Evolutionary conservation across 169 alveolate species (phyloP), one percentile per base, ranked within the genome.

Genomic region (Eimeria acervulina): DNA sequence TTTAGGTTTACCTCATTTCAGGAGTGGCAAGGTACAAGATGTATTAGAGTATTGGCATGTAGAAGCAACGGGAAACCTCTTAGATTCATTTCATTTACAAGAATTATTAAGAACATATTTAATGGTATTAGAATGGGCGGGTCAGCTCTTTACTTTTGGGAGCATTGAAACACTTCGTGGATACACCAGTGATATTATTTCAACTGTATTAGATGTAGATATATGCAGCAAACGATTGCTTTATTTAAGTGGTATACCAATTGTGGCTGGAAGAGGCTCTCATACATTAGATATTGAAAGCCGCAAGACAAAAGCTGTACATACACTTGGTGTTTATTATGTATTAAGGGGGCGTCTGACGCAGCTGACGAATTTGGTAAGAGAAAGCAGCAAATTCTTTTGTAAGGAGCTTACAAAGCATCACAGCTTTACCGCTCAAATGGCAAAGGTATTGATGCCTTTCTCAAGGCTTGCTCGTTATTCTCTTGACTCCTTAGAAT

Each of bases 1-100:
- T 13, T 61, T 80, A 26, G 68, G 51, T 15, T 5, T 80, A 33
- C 90, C 90, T 1, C 90, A 80, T 10, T 80, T 44, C 23, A 4
- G 90, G 19, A 47, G 68, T 42, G 31, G 44, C 70, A 80, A 80
- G 31, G 90, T 80, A 6, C 90, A 80, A 40, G 90, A 80, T 44
- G 90, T 80, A 47, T 33, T 80, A 26, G 90, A 80, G 42, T 33
- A 44, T 33, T 80, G 90, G 90, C 90, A 80, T 40, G 42, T 80
- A 2, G 90, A 40, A 47, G 68, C 90, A 2, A n/a, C 70, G 10
- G 42, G 40, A 5, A 44, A 47, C 28, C 23, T 80, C 44, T 21
- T 80, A 6, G 90, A 80, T 23, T 40, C 90, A 1, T 40, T 80
- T 10, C 63, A 80, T 47, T n/a, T 47, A 26, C 70, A 80, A 47